Conservation (phyloP, 352 stramenopile species). For the Pythium aristosporum region DNA sequence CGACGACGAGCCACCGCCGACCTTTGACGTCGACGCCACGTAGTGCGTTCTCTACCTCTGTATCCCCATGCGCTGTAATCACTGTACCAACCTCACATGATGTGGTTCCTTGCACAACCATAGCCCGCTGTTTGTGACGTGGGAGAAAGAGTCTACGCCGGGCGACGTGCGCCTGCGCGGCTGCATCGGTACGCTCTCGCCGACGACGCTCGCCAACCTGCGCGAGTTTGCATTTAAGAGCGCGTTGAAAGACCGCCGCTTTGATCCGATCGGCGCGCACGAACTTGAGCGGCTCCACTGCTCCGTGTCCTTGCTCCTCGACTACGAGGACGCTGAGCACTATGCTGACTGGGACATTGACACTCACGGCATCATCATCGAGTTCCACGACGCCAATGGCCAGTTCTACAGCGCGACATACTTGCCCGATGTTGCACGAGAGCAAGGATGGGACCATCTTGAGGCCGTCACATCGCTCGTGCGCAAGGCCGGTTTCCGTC, state of each 20-base stretch:
- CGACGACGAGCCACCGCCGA: constrained; percentile 41
- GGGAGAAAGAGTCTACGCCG: constrained; percentile 64
- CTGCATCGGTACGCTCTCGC: constrained; percentile 77
- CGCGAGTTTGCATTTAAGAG: constrained; percentile 85
- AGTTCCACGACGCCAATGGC: constrained; percentile 56
- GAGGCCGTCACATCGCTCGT: constrained; percentile 79
- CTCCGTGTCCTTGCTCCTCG: constrained; percentile 79
- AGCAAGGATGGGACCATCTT: constrained; percentile 70
- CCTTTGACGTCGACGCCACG: constrained; percentile 56
- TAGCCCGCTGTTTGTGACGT: constrained; percentile 83
- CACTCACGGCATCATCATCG: constrained; percentile 79
- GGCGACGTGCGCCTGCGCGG: constrained; percentile 52
- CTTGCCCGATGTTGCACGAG: constrained; percentile 69
- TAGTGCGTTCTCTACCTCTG: constrained; percentile 37
- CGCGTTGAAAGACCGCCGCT: constrained; percentile 71
- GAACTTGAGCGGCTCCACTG: constrained; percentile 69
- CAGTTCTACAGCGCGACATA: constrained; percentile 73
- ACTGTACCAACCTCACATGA: background rate
- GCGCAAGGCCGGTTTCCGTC: constrained; percentile 74
- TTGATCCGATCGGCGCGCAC: constrained; percentile 67
- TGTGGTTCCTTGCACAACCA: background rate
- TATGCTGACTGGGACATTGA: constrained; percentile 85
- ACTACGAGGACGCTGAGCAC: constrained; percentile 72
- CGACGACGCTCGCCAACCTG: constrained; percentile 62
- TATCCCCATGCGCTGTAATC: background rate